Evolutionary conservation across 2,329 filamentous ascomycete species (phyloP).

Genomic region (Lachnellula hyalina): DNA sequence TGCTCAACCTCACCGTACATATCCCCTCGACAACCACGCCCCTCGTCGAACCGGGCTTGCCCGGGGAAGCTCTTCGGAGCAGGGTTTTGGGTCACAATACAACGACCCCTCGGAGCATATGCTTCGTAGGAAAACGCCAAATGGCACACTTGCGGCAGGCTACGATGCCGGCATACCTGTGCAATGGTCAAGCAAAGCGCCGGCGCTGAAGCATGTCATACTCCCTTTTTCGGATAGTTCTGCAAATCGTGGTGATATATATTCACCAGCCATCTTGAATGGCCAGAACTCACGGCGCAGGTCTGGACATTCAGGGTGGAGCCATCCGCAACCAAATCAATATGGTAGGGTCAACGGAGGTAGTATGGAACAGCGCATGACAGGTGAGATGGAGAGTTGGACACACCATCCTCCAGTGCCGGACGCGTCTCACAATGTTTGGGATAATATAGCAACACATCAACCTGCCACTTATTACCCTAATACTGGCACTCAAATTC

Average conservation of each 20-base stretch:
- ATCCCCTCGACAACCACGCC: conserved; percentile 23
- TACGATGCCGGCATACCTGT: conserved; percentile 75
- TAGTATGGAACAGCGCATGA: conserved; percentile 8
- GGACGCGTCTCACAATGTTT: conserved; percentile 18
- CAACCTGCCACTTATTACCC: conserved; percentile 22
- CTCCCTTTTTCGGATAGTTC: conserved; percentile 49
- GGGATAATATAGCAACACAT: conserved; percentile 23
- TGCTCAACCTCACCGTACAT: conserved; percentile 21
- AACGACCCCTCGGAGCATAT: conserved; percentile 59
- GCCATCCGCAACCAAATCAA: conserved; percentile 22
- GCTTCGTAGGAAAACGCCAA: conserved; percentile 85
- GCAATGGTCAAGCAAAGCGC: conserved; percentile 67
- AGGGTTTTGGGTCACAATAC: conserved; percentile 21
- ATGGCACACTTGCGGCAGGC: conserved; percentile 84
- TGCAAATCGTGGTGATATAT: conserved; percentile 8
- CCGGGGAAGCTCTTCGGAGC: conserved; percentile 7
- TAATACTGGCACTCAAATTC: conserved; percentile 44
- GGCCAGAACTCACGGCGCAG: conserved; percentile 16
- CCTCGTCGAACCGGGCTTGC: conserved; percentile 12
- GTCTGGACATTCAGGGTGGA: conserved; percentile 20
- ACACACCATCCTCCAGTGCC: conserved; percentile 20
- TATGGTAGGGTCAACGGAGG: conserved; percentile 4
- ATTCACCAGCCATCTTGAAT: conserved; percentile 5
- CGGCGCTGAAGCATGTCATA: conserved; percentile 77
- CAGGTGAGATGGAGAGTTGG: conserved; percentile 16